Evolutionary conservation across 768 basidiomycete species (phyloP).

Genomic region (Scleroderma citrinum): DNA sequence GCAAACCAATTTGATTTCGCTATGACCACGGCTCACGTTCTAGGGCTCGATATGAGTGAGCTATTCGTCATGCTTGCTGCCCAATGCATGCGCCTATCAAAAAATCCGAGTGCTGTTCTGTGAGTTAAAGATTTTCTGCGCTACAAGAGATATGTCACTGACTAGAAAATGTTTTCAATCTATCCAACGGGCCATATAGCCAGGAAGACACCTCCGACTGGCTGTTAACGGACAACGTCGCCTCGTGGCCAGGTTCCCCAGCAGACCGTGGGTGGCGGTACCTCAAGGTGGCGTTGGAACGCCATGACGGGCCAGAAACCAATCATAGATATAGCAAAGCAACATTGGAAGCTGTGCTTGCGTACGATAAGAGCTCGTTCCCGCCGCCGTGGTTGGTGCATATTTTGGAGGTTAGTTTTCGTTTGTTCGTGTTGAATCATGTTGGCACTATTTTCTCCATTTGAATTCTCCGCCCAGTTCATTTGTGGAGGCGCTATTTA

Average conservation of each 20-base stretch:
- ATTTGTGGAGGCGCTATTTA: neutral
- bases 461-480: neutral
- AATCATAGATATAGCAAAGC: constrained; percentile 75
- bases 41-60: constrained; percentile 83
- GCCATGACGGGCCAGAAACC: constrained; percentile 66
- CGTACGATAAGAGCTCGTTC: constrained; percentile 49
- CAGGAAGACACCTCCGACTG: constrained; percentile 72
- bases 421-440: neutral
- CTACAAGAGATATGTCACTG: too few relatives aligned
- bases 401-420: constrained; percentile 54
- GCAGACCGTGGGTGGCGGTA: constrained; percentile 85
- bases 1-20: constrained; percentile 75
- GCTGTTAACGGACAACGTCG: constrained; percentile 75
- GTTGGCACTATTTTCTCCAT: neutral
- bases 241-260: constrained; percentile 78
- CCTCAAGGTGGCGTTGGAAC: constrained; percentile 71
- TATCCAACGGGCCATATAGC: constrained; percentile 33
- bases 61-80: constrained; percentile 71
- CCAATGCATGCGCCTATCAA: constrained; percentile 74
- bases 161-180: neutral
- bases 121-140: constrained; percentile 29
- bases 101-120: constrained; percentile 54
- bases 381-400: constrained; percentile 84
- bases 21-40: constrained; percentile 64
- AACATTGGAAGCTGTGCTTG: constrained; percentile 71